phyloP scores from a whole-genome alignment of 225 moss, liverwort and hornwort genomes.

The Marchantia paleacea region DNA sequence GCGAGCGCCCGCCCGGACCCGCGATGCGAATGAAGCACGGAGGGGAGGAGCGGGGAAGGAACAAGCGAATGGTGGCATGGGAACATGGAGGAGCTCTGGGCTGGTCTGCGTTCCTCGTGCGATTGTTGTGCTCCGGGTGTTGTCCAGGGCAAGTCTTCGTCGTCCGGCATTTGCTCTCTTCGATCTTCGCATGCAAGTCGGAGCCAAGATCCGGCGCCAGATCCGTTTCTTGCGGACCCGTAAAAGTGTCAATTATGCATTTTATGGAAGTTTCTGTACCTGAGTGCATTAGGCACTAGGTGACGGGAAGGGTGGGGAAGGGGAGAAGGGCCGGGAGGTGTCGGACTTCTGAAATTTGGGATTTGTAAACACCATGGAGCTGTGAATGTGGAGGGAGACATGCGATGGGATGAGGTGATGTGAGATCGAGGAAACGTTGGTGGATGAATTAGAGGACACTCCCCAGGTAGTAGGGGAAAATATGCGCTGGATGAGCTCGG shows the following conservation, averaged over 20 bases:
- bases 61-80: not conserved
- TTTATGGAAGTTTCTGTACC: not conserved
- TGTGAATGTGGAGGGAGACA: not conserved
- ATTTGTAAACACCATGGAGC: not conserved
- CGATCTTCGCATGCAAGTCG: not conserved
- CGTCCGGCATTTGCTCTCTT: not conserved
- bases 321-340: not conserved
- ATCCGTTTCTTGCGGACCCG: not conserved
- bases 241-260: slow-evolving; percentile 1
- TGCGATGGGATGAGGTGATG: slow-evolving; percentile 9
- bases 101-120: not conserved
- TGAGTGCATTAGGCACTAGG: not conserved
- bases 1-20: not conserved
- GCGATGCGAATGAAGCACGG: not conserved
- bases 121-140: not conserved
- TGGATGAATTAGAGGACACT: not conserved
- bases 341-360: not conserved
- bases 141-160: not conserved
- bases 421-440: not conserved
- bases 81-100: not conserved
- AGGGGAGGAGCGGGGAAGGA: not conserved
- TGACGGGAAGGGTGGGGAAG: not conserved
- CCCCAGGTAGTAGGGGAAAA: not conserved
- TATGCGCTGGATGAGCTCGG: not conserved
- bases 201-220: slow-evolving; percentile 4